These are phyloP conservation scores for Pistacia vera DNA, from an alignment of 345 rosid species.

Conservation along the genomic window DNA sequence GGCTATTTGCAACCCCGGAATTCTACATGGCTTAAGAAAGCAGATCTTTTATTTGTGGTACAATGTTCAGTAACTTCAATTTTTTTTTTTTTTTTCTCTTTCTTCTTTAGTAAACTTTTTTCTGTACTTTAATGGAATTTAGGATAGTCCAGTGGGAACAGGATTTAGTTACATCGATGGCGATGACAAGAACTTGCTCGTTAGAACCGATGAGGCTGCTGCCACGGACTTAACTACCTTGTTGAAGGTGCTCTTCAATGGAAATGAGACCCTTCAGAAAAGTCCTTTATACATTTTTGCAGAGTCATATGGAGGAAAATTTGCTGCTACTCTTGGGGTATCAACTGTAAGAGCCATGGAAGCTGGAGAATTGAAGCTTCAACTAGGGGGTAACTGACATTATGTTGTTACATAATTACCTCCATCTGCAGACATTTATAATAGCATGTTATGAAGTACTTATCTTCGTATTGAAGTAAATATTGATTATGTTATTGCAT, in stretches of 20 bases:
- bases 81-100: not conserved
- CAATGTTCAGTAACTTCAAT: not conserved
- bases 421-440: not conserved
- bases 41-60: conserved; percentile 50
- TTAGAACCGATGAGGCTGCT: conserved; percentile 45
- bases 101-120: not conserved
- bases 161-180: conserved; percentile 51
- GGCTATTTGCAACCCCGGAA: conserved; percentile 37
- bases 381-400: conserved; percentile 45
- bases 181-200: conserved; percentile 18
- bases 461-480: not conserved
- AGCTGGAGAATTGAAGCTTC: conserved; percentile 42
- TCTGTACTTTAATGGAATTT: not conserved
- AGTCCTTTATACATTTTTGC: conserved; percentile 44
- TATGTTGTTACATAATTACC: not conserved
- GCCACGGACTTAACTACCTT: conserved; percentile 47
- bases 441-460: not conserved
- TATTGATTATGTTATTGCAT: not conserved
- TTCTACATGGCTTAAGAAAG: too few relatives aligned
- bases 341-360: conserved; percentile 39
- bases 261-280: conserved; percentile 31
- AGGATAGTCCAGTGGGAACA: conserved; percentile 52
- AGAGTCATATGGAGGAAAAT: conserved; percentile 58
- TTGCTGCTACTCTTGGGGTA: conserved; percentile 44
- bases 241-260: conserved; percentile 38